phyloP scores from a whole-genome alignment of 208 protist species.

The Leishmania tropica region DNA sequence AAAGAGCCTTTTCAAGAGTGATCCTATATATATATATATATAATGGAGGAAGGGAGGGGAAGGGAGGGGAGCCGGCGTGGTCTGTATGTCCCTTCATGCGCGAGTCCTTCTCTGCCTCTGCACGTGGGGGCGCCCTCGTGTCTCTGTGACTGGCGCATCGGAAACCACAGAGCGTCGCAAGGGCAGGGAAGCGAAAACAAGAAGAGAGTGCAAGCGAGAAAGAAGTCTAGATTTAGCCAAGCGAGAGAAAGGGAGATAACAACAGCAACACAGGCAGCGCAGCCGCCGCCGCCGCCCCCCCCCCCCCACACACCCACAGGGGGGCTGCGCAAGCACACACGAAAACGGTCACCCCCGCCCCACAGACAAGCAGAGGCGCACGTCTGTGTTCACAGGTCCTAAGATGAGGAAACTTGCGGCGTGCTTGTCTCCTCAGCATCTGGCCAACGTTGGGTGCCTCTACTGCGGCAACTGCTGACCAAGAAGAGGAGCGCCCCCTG shows the following conservation, averaged over 20 bases:
- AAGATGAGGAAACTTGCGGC: neutral
- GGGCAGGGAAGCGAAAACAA: too few relatives aligned
- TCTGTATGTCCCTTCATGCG: too few relatives aligned
- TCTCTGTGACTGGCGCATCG: too few relatives aligned
- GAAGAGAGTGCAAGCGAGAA: neutral
- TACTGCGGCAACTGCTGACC: neutral
- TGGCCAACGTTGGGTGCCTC: neutral
- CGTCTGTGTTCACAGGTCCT: neutral
- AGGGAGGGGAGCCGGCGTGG: neutral
- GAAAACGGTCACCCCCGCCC: neutral
- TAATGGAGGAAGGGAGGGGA: neutral
- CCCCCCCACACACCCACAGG: too few relatives aligned
- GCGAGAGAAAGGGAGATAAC: neutral
- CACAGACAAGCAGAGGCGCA: neutral
- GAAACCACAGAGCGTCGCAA: too few relatives aligned
- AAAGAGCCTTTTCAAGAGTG: too few relatives aligned
- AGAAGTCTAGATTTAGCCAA: too few relatives aligned
- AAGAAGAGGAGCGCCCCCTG: neutral
- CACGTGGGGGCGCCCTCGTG: too few relatives aligned
- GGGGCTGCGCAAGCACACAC: neutral
- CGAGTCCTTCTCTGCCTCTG: too few relatives aligned
- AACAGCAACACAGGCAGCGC: neutral
- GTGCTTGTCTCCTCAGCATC: neutral
- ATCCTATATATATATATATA: too few relatives aligned
- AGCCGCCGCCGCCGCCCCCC: neutral